Percentiles rank a stretch among this genome's conserved stretches.
phyloP scores from a whole-genome alignment of 768 basidiomycete genomes.

The Cystofilobasidium capitatum region DNA sequence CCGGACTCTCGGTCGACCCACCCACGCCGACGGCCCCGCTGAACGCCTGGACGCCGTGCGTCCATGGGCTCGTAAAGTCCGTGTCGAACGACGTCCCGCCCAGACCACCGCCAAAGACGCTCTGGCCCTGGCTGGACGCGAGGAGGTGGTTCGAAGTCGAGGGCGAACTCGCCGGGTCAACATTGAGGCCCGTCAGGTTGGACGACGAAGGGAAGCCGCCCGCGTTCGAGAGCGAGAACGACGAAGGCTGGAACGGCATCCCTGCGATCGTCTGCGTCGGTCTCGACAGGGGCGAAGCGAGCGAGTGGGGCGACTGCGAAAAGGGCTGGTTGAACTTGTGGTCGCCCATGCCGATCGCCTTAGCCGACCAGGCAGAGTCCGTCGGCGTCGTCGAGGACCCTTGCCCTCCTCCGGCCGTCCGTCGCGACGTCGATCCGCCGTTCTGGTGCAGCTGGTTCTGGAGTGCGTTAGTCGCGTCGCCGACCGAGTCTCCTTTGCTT shows the following conservation, averaged over 20 bases:
- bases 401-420: not conserved
- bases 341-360: slow-evolving; percentile 17
- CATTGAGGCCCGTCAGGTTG: not conserved
- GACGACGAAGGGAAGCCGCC: not conserved
- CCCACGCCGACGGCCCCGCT: not conserved
- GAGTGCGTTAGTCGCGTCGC: not conserved
- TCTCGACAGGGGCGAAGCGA: not conserved
- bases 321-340: slow-evolving; percentile 6
- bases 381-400: not conserved
- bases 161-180: not conserved
- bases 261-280: not conserved
- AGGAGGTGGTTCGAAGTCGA: not conserved
- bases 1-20: slow-evolving; percentile 7
- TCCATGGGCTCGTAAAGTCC: not conserved
- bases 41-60: slow-evolving; percentile 11
- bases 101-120: not conserved
- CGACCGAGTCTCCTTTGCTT: not conserved
- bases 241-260: not conserved
- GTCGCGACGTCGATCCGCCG: not conserved
- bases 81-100: slow-evolving; percentile 3
- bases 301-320: slow-evolving; percentile 2
- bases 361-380: slow-evolving; percentile 16
- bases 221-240: slow-evolving; percentile 2
- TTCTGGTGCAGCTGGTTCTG: not conserved
- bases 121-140: not conserved